Evolutionary conservation across 768 basidiomycete genomes (phyloP).

Genomic region (Suillus plorans): DNA sequence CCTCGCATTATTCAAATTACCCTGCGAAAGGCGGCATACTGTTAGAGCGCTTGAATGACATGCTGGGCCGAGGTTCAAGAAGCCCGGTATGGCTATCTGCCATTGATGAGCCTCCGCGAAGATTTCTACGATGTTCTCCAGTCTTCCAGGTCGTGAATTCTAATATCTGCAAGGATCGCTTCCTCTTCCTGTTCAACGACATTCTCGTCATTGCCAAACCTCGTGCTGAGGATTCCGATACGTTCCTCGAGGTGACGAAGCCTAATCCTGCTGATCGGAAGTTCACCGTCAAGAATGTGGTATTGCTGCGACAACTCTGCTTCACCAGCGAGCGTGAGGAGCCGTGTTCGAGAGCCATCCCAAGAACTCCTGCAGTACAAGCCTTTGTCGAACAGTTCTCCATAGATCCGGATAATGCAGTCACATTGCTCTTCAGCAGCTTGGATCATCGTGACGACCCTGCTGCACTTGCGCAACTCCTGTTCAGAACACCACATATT

Average conservation of each 20-base stretch:
- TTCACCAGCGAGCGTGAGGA: conserved; percentile 73
- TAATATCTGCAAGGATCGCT: conserved; percentile 93
- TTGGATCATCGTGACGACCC: conserved; percentile 63
- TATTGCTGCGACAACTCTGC: conserved; percentile 68
- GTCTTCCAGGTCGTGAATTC: conserved; percentile 93
- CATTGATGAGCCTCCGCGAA: conserved; percentile 85
- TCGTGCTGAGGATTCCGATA: conserved; percentile 66
- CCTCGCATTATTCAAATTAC: conserved; percentile 60
- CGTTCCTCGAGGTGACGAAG: conserved; percentile 55
- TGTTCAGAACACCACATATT: conserved; percentile 82
- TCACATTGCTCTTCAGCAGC: conserved; percentile 66
- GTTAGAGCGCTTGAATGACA: conserved; percentile 70
- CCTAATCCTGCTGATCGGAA: conserved; percentile 64
- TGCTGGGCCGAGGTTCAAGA: conserved; percentile 60
- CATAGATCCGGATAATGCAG: conserved; percentile 77
- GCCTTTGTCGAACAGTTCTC: conserved; percentile 79
- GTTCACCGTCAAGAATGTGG: conserved; percentile 88
- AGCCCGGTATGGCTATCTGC: conserved; percentile 59
- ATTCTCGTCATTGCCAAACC: conserved; percentile 93
- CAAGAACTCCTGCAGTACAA: conserved; percentile 62
- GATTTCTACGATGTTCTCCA: conserved; percentile 78
- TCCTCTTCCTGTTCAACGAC: conserved; percentile 96
- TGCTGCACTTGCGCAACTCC: conserved; percentile 68
- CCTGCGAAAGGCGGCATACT: conserved; percentile 50
- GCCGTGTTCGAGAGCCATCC: conserved; percentile 44